These are phyloP conservation scores for Leishmania lainsoni DNA, from an alignment of 208 protist genomes.

Conservation along the genomic window DNA sequence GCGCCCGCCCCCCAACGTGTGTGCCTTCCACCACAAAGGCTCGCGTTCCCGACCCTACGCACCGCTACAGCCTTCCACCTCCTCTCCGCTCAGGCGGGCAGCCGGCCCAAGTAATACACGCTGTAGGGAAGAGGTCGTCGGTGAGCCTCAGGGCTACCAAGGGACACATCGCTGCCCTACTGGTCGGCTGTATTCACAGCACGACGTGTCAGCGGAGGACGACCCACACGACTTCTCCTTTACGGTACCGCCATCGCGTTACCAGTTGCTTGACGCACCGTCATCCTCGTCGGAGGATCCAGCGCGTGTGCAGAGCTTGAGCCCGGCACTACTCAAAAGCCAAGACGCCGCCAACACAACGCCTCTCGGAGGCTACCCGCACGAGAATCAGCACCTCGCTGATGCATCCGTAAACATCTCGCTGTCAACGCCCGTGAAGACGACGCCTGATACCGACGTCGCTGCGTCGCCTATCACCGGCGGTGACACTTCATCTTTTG, in stretches of 20 bases:
- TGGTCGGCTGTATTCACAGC: not conserved
- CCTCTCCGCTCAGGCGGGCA: not conserved
- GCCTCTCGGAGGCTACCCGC: not conserved
- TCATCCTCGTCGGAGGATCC: conserved; percentile 1
- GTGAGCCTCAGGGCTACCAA: not conserved
- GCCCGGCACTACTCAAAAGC: conserved; percentile 3
- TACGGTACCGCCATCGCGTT: not conserved
- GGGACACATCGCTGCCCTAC: not conserved
- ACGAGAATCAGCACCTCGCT: not conserved
- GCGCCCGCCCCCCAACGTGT: not conserved
- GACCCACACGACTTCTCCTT: not conserved
- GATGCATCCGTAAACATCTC: not conserved
- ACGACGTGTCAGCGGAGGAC: not conserved
- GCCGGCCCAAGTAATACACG: not conserved
- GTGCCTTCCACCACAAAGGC: not conserved
- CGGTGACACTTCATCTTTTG: not conserved
- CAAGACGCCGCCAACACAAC: not conserved
- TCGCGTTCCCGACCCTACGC: not conserved
- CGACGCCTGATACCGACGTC: not conserved
- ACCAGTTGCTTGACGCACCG: not conserved
- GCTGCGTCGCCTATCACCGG: not conserved
- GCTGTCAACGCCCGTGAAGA: not conserved
- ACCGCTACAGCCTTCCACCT: not conserved
- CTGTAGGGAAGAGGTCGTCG: not conserved
- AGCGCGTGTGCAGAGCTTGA: conserved; percentile 14